These are phyloP conservation scores for Helotiales sp. DNA, from an alignment of 2,329 filamentous ascomycete genomes.

Conservation along the genomic window DNA sequence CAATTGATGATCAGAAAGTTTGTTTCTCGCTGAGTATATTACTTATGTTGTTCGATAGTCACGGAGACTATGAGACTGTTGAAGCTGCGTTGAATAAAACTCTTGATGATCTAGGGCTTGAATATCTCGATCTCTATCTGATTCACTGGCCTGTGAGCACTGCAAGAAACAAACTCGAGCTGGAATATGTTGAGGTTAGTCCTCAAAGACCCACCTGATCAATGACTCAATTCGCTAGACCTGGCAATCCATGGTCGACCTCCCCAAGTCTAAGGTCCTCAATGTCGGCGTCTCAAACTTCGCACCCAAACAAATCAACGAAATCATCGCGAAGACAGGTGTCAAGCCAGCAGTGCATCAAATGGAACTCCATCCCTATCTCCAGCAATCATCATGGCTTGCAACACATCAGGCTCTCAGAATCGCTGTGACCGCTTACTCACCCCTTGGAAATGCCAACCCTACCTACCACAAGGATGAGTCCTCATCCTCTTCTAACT, in stretches of 20 bases:
- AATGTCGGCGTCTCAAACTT: slow-evolving; percentile 88
- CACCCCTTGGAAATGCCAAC: slow-evolving; percentile 43
- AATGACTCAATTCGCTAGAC: no score
- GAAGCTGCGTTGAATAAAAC: slow-evolving; percentile 58
- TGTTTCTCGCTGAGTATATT: not conserved
- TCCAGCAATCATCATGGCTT: slow-evolving; percentile 53
- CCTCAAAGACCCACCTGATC: not conserved
- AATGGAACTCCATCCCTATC: slow-evolving; percentile 76
- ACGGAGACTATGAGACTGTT: slow-evolving; percentile 63
- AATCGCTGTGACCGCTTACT: slow-evolving; percentile 38
- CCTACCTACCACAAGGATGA: slow-evolving; percentile 48
- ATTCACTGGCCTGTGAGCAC: slow-evolving; percentile 66
- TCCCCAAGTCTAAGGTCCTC: slow-evolving; percentile 67
- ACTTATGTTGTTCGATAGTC: slow-evolving; percentile 11
- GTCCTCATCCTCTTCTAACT: not conserved
- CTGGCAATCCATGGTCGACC: slow-evolving; percentile 67
- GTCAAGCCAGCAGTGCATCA: slow-evolving; percentile 71
- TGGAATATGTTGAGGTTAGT: slow-evolving; percentile 44
- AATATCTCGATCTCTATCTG: slow-evolving; percentile 69
- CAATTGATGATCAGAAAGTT: not conserved
- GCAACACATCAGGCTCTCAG: slow-evolving; percentile 29
- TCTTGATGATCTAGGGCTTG: slow-evolving; percentile 57
- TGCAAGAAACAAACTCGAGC: slow-evolving; percentile 52
- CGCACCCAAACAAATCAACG: slow-evolving; percentile 43
- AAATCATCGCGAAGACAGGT: slow-evolving; percentile 33